Evolutionary conservation across 2,329 filamentous ascomycete genomes (phyloP), one percentile per base, ranked within the genome.

Genomic region (Bipolaris cookei): DNA sequence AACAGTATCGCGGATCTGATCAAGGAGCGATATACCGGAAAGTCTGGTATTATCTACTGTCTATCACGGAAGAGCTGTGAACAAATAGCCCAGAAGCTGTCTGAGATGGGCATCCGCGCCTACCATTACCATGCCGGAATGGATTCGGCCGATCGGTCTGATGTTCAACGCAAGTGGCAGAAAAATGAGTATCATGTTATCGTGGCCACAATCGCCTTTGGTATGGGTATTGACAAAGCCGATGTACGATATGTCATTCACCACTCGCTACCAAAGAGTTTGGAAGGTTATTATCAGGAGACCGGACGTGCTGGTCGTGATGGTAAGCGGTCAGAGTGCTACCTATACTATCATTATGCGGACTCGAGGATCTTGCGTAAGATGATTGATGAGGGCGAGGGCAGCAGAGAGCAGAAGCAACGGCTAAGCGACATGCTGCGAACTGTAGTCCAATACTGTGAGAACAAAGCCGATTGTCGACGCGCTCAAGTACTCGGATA

Each of bases 161-260:
- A 83, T 6, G 84, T 95, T 4, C 94, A 98, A 75, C 84, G 84
- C 58, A 77, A 87, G 28, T 99, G 95, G 95, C 95, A 99, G 75
- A 80, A 79, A 41, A 92, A 92, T 5, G 79, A 82, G 49, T 85
- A 89, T 68, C 90, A 97, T 65, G 90, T 99, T 32, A 96, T 99
- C 41, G 95, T 99, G 47, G 96, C 95, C 18, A 99, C 95, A 0
- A 98, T 99, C 75, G 95, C 95, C 21, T 99, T 99, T 73, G 95
- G 95, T 6, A 99, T 99, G 95, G 95, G 95, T n/a, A 99, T 99
- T 64, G 95, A 99, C 80, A 99, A 99, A 76, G 86, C 93, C 0
- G 90, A 99, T 73, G 95, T 99, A 45, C 90, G 95, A 25, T 99
- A 96, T 73, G 95, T 99, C 32, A 91, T 99, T 38, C 96, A 99